These are phyloP conservation scores for Debaryomyces psychrophilus DNA, from an alignment of 1,139 yeast genomes.

Conservation along the genomic window DNA sequence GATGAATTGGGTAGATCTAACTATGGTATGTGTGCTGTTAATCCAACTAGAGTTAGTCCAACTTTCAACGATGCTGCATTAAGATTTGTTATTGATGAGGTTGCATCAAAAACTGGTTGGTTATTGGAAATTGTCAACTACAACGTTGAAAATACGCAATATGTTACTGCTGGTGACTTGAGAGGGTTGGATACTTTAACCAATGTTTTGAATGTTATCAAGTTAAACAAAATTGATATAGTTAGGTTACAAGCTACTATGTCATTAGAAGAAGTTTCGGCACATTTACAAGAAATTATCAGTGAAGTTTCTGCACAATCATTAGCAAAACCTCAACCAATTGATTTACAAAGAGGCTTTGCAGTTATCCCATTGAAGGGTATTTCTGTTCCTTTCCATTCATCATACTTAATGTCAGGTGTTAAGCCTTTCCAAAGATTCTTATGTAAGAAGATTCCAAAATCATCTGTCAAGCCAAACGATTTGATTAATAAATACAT, in stretches of 20 bases:
- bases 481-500: slow-evolving; percentile 92
- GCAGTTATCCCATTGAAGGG: slow-evolving; percentile 99
- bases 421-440: slow-evolving; percentile 98
- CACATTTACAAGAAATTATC: slow-evolving; percentile 84
- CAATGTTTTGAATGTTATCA: slow-evolving; percentile 89
- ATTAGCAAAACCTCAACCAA: slow-evolving; percentile 89
- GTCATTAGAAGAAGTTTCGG: slow-evolving; percentile 85
- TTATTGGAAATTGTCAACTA: slow-evolving; percentile 96
- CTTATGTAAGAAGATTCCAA: slow-evolving; percentile 92
- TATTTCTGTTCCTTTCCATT: slow-evolving; percentile 98
- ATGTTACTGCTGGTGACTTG: slow-evolving; percentile 97
- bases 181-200: slow-evolving; percentile 92
- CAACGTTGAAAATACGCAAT: slow-evolving; percentile 97
- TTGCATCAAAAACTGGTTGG: slow-evolving; percentile 84
- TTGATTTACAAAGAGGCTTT: slow-evolving; percentile 95
- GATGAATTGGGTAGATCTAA: slow-evolving; percentile 93
- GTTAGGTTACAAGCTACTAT: slow-evolving; percentile 81
- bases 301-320: slow-evolving; percentile 82
- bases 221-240: slow-evolving; percentile 91
- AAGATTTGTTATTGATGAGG: slow-evolving; percentile 91
- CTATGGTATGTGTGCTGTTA: slow-evolving; percentile 98
- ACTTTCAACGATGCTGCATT: slow-evolving; percentile 93
- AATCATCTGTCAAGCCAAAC: slow-evolving; percentile 92
- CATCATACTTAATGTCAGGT: slow-evolving; percentile 95
- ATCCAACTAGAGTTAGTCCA: slow-evolving; percentile 89